phyloP scores from a whole-genome alignment of 495 filamentous ascomycete genomes.

The Penicillium riverlandense region DNA sequence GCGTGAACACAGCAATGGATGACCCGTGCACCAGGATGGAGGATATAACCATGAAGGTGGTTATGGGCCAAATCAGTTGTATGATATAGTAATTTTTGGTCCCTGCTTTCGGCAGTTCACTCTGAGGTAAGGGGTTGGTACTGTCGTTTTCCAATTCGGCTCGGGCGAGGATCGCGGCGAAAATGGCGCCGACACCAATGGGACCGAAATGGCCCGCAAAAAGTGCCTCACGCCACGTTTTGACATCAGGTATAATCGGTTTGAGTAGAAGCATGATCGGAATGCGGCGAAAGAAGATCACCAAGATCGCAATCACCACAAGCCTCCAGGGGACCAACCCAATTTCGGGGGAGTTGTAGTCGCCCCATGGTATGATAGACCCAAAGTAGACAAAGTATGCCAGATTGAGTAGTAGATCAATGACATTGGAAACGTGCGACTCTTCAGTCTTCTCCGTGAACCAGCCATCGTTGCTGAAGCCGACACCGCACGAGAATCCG shows the following conservation, averaged over 20 bases:
- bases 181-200: slow-evolving; percentile 96
- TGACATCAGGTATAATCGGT: slow-evolving; percentile 91
- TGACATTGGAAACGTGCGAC: slow-evolving; percentile 97
- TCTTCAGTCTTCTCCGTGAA: slow-evolving; percentile 98
- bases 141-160: slow-evolving; percentile 73
- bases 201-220: slow-evolving; percentile 99
- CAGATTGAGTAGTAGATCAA: slow-evolving; percentile 94
- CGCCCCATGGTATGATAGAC: slow-evolving; percentile 91
- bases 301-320: slow-evolving; percentile 80
- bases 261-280: slow-evolving; percentile 92
- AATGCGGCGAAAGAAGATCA: slow-evolving; percentile 93
- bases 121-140: slow-evolving; percentile 64
- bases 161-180: slow-evolving; percentile 84
- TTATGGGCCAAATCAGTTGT: slow-evolving; percentile 89
- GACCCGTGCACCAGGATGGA: slow-evolving; percentile 97
- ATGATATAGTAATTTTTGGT: slow-evolving; percentile 61
- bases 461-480: slow-evolving; percentile 99
- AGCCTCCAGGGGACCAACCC: slow-evolving; percentile 82
- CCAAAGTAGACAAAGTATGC: slow-evolving; percentile 97
- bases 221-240: slow-evolving; percentile 96
- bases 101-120: slow-evolving; percentile 45
- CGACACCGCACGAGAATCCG: slow-evolving; percentile 89
- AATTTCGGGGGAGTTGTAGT: slow-evolving; percentile 64
- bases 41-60: slow-evolving; percentile 85
- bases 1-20: slow-evolving; percentile 95